Evolutionary conservation across 169 alveolate genomes (phyloP).

Genomic region (Babesia bigemina): DNA sequence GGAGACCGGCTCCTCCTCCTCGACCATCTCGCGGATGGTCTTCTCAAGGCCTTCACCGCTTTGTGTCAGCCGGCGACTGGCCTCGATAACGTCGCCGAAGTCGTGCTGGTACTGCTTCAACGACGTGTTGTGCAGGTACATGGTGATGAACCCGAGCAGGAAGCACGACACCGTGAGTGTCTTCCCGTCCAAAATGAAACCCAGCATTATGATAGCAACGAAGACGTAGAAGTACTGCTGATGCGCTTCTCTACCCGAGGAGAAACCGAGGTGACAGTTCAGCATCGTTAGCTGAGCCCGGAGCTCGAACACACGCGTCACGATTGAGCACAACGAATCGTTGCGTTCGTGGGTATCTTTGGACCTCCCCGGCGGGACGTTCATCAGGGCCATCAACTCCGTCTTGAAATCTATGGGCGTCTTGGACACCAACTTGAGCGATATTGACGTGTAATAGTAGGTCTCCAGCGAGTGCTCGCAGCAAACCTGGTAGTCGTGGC

Average conservation of each 20-base stretch:
- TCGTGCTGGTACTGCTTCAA: slow-evolving; percentile 31
- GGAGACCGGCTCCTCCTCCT: slow-evolving; percentile 18
- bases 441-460: slow-evolving; percentile 46
- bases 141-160: slow-evolving; percentile 14
- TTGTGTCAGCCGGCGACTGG: neutral
- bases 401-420: slow-evolving; percentile 29
- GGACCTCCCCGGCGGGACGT: neutral
- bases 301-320: slow-evolving; percentile 19
- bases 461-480: slow-evolving; percentile 57
- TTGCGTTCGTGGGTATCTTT: neutral
- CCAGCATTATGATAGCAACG: slow-evolving; percentile 2
- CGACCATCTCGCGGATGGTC: slow-evolving; percentile 10
- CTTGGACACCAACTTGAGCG: slow-evolving; percentile 28
- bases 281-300: neutral
- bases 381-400: slow-evolving; percentile 14
- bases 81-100: slow-evolving; percentile 38
- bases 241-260: neutral
- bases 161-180: slow-evolving; percentile 20
- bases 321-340: slow-evolving; percentile 28
- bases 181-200: slow-evolving; percentile 26
- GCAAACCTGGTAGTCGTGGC: slow-evolving; percentile 66
- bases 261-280: slow-evolving; percentile 12
- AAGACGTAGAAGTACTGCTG: slow-evolving; percentile 6
- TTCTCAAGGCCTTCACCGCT: slow-evolving; percentile 45
- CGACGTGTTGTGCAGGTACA: slow-evolving; percentile 31